phyloP scores from a whole-genome alignment of 2,329 filamentous ascomycete genomes.

The Colletotrichum graminicola region DNA sequence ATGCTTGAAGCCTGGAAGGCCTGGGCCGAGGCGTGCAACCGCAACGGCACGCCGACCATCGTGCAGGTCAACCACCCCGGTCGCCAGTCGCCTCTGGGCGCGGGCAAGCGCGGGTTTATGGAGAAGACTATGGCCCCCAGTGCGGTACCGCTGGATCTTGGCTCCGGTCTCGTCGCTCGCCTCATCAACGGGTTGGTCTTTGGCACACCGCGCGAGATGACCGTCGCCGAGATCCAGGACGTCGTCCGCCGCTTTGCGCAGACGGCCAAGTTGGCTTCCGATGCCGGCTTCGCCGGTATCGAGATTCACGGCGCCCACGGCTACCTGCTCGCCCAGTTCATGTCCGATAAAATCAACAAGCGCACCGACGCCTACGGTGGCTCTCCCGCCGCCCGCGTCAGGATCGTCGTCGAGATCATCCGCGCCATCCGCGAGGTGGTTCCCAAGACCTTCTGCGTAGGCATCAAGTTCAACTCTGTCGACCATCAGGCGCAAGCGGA shows the following conservation, averaged over 20 bases:
- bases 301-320: constrained; percentile 66
- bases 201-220: constrained; percentile 70
- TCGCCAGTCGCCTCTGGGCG: constrained; percentile 56
- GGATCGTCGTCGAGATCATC: constrained; percentile 65
- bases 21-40: constrained; percentile 51
- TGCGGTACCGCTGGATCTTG: constrained; percentile 57
- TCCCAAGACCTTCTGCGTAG: constrained; percentile 59
- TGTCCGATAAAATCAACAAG: constrained; percentile 62
- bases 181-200: constrained; percentile 55
- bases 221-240: constrained; percentile 62
- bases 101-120: constrained; percentile 53
- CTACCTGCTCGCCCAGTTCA: constrained; percentile 69
- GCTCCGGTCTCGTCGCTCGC: constrained; percentile 52
- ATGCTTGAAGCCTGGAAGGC: constrained; percentile 53
- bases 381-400: constrained; percentile 59
- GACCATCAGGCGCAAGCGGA: constrained; percentile 63
- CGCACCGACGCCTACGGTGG: constrained; percentile 70
- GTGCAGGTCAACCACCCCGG: constrained; percentile 63
- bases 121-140: constrained; percentile 59
- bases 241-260: constrained; percentile 66
- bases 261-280: constrained; percentile 61
- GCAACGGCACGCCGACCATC: constrained; percentile 53
- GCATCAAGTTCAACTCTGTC: constrained; percentile 68
- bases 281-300: constrained; percentile 60
- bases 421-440: constrained; percentile 55